Base-by-base conservation (phyloP, 1,284 basidiomycete species). In the Anthracocystis walkeri region DNA sequence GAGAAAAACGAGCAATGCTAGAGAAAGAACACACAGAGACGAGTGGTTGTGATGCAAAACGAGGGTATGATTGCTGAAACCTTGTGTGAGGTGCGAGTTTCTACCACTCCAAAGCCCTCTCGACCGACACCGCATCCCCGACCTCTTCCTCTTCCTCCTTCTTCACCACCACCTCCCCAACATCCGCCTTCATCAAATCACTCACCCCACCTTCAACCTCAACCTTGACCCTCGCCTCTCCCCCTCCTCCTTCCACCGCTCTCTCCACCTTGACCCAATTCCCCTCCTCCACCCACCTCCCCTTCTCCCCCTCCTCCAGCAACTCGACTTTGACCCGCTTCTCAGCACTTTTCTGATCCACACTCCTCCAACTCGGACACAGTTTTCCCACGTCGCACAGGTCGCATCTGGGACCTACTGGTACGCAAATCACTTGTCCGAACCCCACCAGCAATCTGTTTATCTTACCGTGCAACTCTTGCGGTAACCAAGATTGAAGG, bases 381-480 rank as follows among this genome's bases (percentile, higher is more conserved):
- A 84, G 59, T 1, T 51, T 25, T 1, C 72, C 80, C 4, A 84
- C 63, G 12, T 46, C 23, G 65, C 83, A 84, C 4, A 84, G 52
- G 71, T 92, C 91, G 82, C 95, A 98, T 38, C 91, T 89, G 0
- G 95, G 94, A 0, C 90, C 89, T 8, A 93, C 89, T 2, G 95
- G 93, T 1, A 91, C 87, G 76, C 95, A 98, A 3, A 97, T 58
- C 73, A 92, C 92, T 88, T 98, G 96, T 14, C 84, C 84, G 44
- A 85, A 84, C 0, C 84, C 84, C 4, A 85, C 84, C 29, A 85
- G 73, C 27, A 81, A 59, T 21, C 81, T 64, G 58, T 85, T 85
- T 56, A 85, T 81, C 25, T 71, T 74, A 0, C 31, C 31, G 62
- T 83, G 81, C 11, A 80, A 48, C 38, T 78, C 65, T 16, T 68